Evolutionary conservation across 75 land plant genomes (phyloP), one percentile per base, ranked within the genome.

Genomic region (Larix kaempferi): DNA sequence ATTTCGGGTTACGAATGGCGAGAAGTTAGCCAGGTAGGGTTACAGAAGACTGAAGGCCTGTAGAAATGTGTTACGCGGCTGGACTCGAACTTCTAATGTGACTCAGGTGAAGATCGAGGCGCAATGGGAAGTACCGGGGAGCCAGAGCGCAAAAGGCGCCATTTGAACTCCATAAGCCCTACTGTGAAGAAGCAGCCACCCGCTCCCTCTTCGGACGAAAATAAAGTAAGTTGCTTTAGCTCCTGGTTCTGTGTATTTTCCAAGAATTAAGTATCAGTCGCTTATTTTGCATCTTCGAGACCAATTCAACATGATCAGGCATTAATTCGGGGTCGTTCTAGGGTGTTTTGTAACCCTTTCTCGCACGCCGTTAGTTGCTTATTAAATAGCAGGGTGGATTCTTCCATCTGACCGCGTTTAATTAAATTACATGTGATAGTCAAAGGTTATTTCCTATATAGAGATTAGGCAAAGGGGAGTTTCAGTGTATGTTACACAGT

Each of bases 101-200:
- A 65, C 78, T 55, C 27, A 65, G 73, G 77, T 49, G 65, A 33
- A 69, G 44, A 80, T 19, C 62, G 80, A 64, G 72, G 76, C 81
- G 74, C 82, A 26, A 95, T 95, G 98, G 95, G 93, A 78, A 95
- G 98, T 82, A 90, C 96, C 15, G 98, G 93, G 54, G 98, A 93
- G 84, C 86, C 96, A 55, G 98, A 93, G 78, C 85, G 92, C 78
- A 95, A 95, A 79, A 88, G 98, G 58, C 95, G 96, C 52, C 94
- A 95, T 71, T 78, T 93, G 71, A 81, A 64, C 76, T 76, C 97
- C 73, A 78, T 84, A 44, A 84, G 88, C 55, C 92, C 91, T 27
- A 80, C 90, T 0, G 79, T 74, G 33, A 95, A 95, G 87, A 91
- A 88, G 84, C 89, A 78, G 21, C 74, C 88, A 1, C 61, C 84